phyloP scores from a whole-genome alignment of 2,329 filamentous ascomycete genomes.

The Stenocarpella maydis region DNA sequence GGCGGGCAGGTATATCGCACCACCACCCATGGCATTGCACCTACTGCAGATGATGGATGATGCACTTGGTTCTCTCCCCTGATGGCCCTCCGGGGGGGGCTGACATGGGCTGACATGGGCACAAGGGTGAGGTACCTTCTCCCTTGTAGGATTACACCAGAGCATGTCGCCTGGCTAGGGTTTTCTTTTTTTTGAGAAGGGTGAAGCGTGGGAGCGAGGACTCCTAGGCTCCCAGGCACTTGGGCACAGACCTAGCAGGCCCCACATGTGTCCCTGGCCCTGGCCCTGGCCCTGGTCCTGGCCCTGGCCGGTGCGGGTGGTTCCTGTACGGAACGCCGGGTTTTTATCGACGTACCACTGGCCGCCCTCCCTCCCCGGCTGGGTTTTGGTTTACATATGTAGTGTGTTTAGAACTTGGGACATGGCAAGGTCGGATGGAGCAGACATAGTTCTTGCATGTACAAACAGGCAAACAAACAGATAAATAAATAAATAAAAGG shows the following conservation, averaged over 20 bases:
- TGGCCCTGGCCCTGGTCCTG: slow-evolving; percentile 7
- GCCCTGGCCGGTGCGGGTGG: slow-evolving; percentile 8
- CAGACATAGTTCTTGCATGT: no score
- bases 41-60: not conserved
- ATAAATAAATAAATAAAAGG: no score
- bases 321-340: slow-evolving; percentile 7
- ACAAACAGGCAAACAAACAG: no score
- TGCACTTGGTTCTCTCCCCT: no score
- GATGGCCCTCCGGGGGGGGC: not conserved
- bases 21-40: not conserved
- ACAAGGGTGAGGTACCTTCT: not conserved
- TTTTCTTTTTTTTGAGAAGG: not conserved
- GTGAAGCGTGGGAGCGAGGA: slow-evolving; percentile 5
- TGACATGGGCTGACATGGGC: not conserved
- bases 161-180: slow-evolving; percentile 15
- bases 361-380: not conserved
- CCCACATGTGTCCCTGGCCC: not conserved
- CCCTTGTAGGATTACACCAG: no score
- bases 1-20: slow-evolving; percentile 10
- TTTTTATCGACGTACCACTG: not conserved
- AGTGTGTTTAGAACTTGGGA: not conserved
- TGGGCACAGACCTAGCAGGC: slow-evolving; percentile 8
- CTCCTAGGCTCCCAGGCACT: slow-evolving; percentile 23
- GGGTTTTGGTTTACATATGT: no score
- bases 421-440: not conserved